Conservation (phyloP, 148 eudicot genomes). For the Camellia japonica region DNA sequence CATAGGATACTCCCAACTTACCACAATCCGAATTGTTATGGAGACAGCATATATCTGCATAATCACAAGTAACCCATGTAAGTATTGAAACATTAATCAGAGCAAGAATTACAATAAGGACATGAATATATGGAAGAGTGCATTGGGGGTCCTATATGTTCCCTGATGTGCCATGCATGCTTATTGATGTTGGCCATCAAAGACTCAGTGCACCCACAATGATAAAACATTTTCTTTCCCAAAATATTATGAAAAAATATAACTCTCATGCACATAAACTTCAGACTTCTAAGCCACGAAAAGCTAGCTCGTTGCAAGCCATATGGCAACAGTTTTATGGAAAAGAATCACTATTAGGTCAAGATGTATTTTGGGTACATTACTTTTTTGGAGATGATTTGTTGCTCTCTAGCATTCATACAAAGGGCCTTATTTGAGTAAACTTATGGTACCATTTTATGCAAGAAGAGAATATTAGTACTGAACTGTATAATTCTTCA, state of each 20-base stretch:
- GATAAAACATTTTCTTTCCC: not conserved
- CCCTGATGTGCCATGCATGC: not conserved
- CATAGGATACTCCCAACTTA: slow-evolving; percentile 22
- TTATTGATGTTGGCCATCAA: slow-evolving; percentile 5
- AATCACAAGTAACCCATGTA: not conserved
- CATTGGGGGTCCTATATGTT: slow-evolving; percentile 4
- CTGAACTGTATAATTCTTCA: slow-evolving; percentile 71
- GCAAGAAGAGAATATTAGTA: not conserved
- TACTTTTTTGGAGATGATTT: slow-evolving; percentile 7
- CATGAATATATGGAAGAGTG: not conserved
- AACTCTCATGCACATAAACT: not conserved
- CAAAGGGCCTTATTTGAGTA: not conserved
- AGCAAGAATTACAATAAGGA: not conserved
- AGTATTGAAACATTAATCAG: not conserved
- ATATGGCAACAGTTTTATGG: not conserved
- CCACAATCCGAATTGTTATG: slow-evolving; percentile 77
- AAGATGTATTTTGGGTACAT: not conserved
- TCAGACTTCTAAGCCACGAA: not conserved
- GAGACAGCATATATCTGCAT: slow-evolving; percentile 76
- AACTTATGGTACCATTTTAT: slow-evolving; percentile 1
- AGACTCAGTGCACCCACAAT: not conserved
- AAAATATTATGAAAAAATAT: not conserved
- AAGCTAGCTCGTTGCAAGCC: not conserved
- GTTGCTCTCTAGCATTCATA: not conserved
- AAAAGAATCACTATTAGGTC: not conserved